These are phyloP conservation scores for Malus hybrid DNA, from an alignment of 331 rosid species.

Conservation along the genomic window DNA sequence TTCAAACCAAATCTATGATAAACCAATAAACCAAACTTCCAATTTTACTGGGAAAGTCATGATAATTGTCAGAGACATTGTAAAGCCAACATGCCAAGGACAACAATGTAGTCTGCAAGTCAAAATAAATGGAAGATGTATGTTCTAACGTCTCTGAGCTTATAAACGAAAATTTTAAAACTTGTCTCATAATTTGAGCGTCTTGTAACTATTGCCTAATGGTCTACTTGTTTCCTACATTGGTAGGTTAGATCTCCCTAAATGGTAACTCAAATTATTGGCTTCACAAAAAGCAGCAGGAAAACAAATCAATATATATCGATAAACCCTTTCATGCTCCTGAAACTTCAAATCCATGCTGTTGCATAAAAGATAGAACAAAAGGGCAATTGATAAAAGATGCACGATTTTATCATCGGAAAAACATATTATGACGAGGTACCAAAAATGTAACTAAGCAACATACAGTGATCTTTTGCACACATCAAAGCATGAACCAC, in stretches of 20 bases:
- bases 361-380: slow-evolving; percentile 5
- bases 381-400: background rate
- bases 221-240: background rate
- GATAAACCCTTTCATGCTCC: background rate
- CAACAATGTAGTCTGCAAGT: background rate
- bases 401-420: background rate
- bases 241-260: background rate
- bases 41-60: background rate
- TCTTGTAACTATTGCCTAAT: too few relatives aligned
- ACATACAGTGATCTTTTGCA: background rate
- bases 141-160: background rate
- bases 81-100: background rate
- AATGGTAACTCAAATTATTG: background rate
- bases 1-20: background rate
- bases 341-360: slow-evolving; percentile 1
- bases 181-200: background rate
- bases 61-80: background rate
- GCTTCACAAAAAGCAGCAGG: background rate
- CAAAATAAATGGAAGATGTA: background rate
- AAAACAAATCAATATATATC: background rate
- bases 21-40: background rate
- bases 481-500: background rate
- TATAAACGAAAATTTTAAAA: background rate
- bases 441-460: background rate
- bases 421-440: background rate